Base-by-base conservation (phyloP, 2,329 filamentous ascomycete genomes). In the Aspergillus terreus region DNA sequence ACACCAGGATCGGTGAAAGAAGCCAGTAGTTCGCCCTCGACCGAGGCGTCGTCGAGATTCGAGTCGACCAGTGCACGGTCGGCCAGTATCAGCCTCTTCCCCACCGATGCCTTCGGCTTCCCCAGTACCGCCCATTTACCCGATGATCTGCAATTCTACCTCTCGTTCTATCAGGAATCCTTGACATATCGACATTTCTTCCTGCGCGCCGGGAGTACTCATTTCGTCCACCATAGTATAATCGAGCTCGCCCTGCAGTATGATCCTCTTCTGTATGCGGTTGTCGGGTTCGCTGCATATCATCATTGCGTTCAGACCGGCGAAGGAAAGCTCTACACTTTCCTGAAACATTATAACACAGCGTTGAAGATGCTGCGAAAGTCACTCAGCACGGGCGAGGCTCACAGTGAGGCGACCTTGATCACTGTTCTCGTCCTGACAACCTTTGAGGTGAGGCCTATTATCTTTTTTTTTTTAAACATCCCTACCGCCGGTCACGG, bases 381-480 rank as follows among this genome's bases (percentile, higher is more conserved):
- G 32, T 86, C 84, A 4, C 74, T 97, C 15, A 83, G 84, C 55
- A 84, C 81, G 49, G 85, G 84, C 51, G 85, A 90, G 57, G 83
- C 82, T 54, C 85, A 89, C 58, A 87, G 76, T 32, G 78, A 91
- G 46, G 82, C 86, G 6, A 96, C 87, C 0, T 76, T 97, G 30
- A 70, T 96, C 53, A 95, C 92, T 0, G 92, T 97, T 17, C 75
- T 99, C 40, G 92, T 97, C 63, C 81, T 97, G 46, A 91, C 92
- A 50, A 95, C 90, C 3, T 94, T 96, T 50, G 94, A 99, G 82
- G 91, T 95, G 78, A 64, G 76, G 57, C 15, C 33, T 52, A 12
- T 47, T 44, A 19, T 35, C 40, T 23, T 46, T 19, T 42, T 19
- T 46, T 23, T 23, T 23, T 42, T 19, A 45, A 27, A 38, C 40